Percentiles rank a stretch among this genome's conserved stretches.
Evolutionary conservation across 768 basidiomycete species (phyloP).

Genomic region (Termitomyces sp.): DNA sequence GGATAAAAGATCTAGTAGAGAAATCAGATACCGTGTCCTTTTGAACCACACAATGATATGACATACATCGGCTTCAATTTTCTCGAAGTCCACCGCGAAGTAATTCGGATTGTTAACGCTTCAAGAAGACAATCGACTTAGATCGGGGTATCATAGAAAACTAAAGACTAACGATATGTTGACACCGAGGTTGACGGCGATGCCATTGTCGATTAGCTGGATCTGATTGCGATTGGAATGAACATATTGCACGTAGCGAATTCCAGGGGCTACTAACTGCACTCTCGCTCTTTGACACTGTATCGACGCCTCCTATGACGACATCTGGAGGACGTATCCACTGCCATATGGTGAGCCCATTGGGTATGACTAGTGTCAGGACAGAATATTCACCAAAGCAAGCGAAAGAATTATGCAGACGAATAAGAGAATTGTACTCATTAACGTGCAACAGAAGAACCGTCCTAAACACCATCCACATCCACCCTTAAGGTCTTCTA

Average conservation of each 20-base stretch:
- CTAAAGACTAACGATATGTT: conserved; percentile 51
- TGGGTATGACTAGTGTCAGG: background rate
- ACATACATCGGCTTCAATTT: conserved; percentile 55
- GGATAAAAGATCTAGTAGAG: conserved; percentile 63
- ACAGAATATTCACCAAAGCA: conserved; percentile 46
- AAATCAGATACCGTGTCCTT: background rate
- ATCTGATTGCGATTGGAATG: conserved; percentile 13
- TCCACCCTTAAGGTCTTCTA: conserved; percentile 41
- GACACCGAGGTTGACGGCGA: conserved; percentile 57
- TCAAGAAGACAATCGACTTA: conserved; percentile 2
- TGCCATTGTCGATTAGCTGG: conserved; percentile 36
- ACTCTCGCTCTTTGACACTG: conserved; percentile 32
- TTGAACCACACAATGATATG: background rate
- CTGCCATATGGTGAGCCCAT: conserved; percentile 27
- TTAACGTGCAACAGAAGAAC: conserved; percentile 71
- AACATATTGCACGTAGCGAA: background rate
- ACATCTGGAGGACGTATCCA: conserved; percentile 76
- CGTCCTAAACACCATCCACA: conserved; percentile 56
- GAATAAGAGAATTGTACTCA: conserved; percentile 60
- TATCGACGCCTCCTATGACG: conserved; percentile 43
- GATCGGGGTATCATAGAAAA: background rate
- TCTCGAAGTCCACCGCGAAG: conserved; percentile 61
- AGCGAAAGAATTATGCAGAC: conserved; percentile 62
- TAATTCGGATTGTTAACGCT: conserved; percentile 83
- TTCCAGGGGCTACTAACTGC: conserved; percentile 30